These are phyloP conservation scores for Acidiella bohemica DNA, from an alignment of 495 filamentous ascomycete genomes.

Conservation along the genomic window DNA sequence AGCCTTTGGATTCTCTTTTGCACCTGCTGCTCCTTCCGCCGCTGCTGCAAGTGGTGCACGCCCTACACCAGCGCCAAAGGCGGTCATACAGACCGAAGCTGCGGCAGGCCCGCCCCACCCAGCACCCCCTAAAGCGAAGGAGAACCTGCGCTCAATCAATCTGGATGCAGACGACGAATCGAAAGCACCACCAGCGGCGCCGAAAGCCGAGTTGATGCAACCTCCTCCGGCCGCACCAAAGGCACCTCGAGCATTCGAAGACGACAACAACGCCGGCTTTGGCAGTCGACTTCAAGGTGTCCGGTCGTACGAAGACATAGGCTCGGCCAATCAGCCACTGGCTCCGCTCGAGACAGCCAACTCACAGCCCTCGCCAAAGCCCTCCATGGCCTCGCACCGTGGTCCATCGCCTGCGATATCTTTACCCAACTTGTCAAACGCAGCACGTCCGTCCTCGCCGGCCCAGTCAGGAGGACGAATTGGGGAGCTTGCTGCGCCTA, in stretches of 20 bases:
- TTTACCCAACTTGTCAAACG: too few relatives aligned
- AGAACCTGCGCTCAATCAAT: too few relatives aligned
- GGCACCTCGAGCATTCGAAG: conserved; percentile 18
- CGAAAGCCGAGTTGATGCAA: conserved; percentile 9
- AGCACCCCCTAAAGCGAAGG: too few relatives aligned
- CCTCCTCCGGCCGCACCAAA: conserved; percentile 26
- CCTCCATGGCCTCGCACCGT: too few relatives aligned
- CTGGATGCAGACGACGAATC: background rate
- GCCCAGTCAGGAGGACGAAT: too few relatives aligned
- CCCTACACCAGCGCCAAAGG: background rate
- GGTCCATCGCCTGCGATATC: background rate
- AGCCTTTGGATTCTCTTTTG: conserved; percentile 40
- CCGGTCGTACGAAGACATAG: conserved; percentile 11
- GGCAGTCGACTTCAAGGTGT: conserved; percentile 11
- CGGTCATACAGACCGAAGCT: background rate
- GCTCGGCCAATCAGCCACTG: background rate
- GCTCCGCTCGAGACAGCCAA: background rate
- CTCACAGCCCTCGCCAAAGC: too few relatives aligned
- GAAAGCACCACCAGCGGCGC: conserved; percentile 4
- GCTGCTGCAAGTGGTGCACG: background rate
- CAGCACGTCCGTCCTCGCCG: too few relatives aligned
- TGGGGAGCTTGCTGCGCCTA: conserved; percentile 11
- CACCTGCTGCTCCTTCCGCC: conserved; percentile 12
- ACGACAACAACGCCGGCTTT: background rate
- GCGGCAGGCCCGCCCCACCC: too few relatives aligned